Evolutionary conservation across 768 basidiomycete species (phyloP), one percentile per base, ranked within the genome.

Genomic region (Termitomyces sp.): DNA sequence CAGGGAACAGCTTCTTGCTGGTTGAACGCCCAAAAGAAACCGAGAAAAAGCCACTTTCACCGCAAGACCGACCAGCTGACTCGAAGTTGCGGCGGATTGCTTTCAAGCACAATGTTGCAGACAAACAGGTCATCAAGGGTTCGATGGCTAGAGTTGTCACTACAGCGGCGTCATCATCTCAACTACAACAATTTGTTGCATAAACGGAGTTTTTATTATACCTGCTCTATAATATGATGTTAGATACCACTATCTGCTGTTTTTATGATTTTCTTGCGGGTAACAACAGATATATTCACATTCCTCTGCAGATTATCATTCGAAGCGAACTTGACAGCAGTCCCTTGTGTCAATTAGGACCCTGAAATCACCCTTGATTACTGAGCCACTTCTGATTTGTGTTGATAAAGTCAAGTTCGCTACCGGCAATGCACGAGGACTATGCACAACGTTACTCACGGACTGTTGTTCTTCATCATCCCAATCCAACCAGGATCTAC

Each of bases 81-180:
- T 63, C 68, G 14, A 75, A 80, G 16, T 60, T 74, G 60, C 76
- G 78, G 16, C 74, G 76, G 54, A 71, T 73, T 2, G 74, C 69
- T 5, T 68, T 71, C 37, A 68, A 68, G 26, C 66, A 72, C n/a
- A 70, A 49, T 57, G 63, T 74, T 0, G 73, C 78, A 26, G 81
- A 85, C 52, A 80, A 78, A 64, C 72, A 75, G 32, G 71, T 79
- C 61, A 72, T 82, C 66, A 83, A 79, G 64, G 77, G 79, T 39
- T 79, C 82, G 20, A 79, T 83, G 77, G 74, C 76, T 18, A 81
- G 83, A 63, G 78, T 82, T 32, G 74, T 79, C 24, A 60, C 72
- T 27, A 62, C 69, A 13, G 34, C 63, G 37, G 59, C 65, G 10
- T 20, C 51, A 6, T 47, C 52, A 14, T 26, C 51, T 8, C 64